Evolutionary conservation across 208 protist genomes (phyloP).

Genomic region (Leishmania martiniquensis): DNA sequence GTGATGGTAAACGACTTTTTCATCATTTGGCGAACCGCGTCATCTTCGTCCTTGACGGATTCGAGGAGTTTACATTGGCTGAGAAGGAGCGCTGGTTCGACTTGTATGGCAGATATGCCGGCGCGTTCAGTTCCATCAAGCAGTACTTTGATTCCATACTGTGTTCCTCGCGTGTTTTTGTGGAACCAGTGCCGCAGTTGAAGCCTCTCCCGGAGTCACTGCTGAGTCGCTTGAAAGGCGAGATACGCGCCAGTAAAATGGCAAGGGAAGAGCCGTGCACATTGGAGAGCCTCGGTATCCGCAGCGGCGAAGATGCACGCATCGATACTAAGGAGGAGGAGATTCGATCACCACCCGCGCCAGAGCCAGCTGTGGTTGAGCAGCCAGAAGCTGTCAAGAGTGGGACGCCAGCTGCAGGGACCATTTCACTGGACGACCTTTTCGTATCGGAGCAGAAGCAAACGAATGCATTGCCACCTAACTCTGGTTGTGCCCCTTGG

Average conservation of each 20-base stretch:
- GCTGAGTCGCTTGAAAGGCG: slow-evolving; percentile 40
- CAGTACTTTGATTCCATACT: slow-evolving; percentile 56
- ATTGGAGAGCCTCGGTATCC: slow-evolving; percentile 63
- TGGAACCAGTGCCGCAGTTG: slow-evolving; percentile 52
- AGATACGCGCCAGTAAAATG: slow-evolving; percentile 40
- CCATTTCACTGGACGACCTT: slow-evolving; percentile 52
- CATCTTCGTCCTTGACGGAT: slow-evolving; percentile 65
- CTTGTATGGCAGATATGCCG: slow-evolving; percentile 43
- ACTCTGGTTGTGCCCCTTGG: not conserved
- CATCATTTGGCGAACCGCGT: slow-evolving; percentile 65
- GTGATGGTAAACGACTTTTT: slow-evolving; percentile 69
- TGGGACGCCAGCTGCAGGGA: not conserved
- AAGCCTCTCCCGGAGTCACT: slow-evolving; percentile 55
- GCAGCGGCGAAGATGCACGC: slow-evolving; percentile 10
- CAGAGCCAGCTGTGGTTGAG: not conserved
- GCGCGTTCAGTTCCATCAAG: slow-evolving; percentile 36
- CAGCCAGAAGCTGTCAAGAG: not conserved
- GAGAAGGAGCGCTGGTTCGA: slow-evolving; percentile 57
- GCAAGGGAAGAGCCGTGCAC: slow-evolving; percentile 38
- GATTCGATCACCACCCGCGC: not conserved
- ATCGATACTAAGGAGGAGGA: slow-evolving; percentile 17
- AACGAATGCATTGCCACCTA: not conserved
- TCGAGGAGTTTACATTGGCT: slow-evolving; percentile 47
- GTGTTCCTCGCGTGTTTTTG: slow-evolving; percentile 51
- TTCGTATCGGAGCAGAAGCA: slow-evolving; percentile 21